Evolutionary conservation across 208 protist genomes (phyloP).

Genomic region (Leishmania braziliensis): DNA sequence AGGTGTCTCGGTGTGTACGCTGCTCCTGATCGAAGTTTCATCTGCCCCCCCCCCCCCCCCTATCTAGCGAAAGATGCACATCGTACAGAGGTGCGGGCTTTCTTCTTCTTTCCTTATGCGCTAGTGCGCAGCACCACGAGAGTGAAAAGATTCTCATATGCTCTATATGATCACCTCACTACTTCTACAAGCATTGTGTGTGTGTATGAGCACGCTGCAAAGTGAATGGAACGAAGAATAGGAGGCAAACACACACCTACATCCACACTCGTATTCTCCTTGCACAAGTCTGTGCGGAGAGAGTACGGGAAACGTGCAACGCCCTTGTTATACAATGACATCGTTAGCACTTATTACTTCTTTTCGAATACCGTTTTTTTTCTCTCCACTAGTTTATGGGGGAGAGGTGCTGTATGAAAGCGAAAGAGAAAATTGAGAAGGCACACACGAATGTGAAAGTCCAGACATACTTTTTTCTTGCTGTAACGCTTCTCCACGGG

Average conservation of each 20-base stretch:
- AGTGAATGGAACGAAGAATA: background rate
- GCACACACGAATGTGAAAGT: background rate
- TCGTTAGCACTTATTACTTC: constrained; percentile 4
- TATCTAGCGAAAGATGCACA: background rate
- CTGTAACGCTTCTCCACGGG: background rate
- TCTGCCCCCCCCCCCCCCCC: background rate
- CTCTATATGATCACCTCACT: background rate
- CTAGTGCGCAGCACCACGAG: background rate
- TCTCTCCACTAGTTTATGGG: background rate
- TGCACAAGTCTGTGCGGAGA: background rate
- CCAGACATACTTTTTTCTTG: background rate
- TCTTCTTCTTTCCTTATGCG: background rate
- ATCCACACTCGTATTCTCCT: background rate
- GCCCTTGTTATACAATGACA: background rate
- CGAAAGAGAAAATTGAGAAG: background rate
- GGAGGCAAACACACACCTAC: background rate
- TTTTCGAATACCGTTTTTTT: background rate
- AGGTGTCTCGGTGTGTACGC: background rate
- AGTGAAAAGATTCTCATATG: background rate
- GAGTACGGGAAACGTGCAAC: background rate
- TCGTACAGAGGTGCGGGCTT: background rate
- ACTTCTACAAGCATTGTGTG: background rate
- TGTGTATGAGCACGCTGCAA: background rate
- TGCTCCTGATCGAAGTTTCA: background rate
- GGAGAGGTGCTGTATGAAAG: background rate